Evolutionary conservation across 2,329 filamentous ascomycete species (phyloP), one percentile per base, ranked within the genome.

Genomic region (Domatiomyces globalis): DNA sequence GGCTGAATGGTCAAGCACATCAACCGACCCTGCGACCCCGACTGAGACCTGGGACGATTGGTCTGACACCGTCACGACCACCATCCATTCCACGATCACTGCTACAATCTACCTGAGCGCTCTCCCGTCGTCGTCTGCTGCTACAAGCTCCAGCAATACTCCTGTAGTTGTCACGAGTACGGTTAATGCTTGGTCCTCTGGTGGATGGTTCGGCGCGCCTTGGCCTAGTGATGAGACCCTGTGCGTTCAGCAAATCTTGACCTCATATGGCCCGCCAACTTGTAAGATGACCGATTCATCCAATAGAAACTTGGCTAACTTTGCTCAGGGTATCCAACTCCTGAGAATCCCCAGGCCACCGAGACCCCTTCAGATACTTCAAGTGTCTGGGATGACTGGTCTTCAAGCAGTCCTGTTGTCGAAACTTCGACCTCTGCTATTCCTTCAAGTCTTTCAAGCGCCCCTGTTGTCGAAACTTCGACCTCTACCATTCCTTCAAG

Each of bases 51-150:
- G 8, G 33, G 12, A 39, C 15, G 33, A 15, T 12, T 33, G 29
- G 53, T 59, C 50, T 50, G 60, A 58, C 56, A 54, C 58, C 39
- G 62, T 61, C 54, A 55, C 50, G 50, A 56, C 58, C 43, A 27
- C 58, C 45, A 61, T 57, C 53, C 51, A 49, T 48, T 54, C 44
- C 51, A 57, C 33, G 49, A 61, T 60, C 46, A 85, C 82, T 58
- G 15, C 51, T 5, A 27, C 70, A 84, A 76, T 71, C 73, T 81
- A 61, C 78, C 87, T 63, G 72, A 77, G 69, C 78, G 73, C 61
- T 87, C 84, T 63, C 81, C 45, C 45, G 52, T 84, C 58, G 87
- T 83, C 59, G 75, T 62, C 61, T 45, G 52, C 61, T n/a, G 59
- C 55, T 51, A 46, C 53, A 8, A 39, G 29, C n/a, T 36, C 42